Evolutionary conservation across 805 yeast genomes (phyloP), one percentile per base, ranked within the genome.

Genomic region (Myxozyma neglecta): DNA sequence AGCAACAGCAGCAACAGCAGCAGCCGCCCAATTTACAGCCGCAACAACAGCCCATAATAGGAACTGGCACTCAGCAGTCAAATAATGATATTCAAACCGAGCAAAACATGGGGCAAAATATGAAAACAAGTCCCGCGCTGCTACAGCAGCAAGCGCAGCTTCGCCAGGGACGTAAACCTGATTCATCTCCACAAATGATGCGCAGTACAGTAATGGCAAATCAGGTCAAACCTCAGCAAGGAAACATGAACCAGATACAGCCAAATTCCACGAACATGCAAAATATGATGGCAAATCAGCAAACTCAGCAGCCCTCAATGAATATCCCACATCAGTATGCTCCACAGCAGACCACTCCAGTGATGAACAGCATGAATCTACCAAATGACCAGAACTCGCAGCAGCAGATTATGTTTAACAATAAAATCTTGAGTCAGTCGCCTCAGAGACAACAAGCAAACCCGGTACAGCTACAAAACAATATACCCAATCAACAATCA

Each of bases 251-350:
- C 24, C 53, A 40, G 44, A 42, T 32, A 16, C 62, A 56, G 39
- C 62, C 50, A 24, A 52, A 53, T 10, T 43, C 51, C 24, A 46
- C 39, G 5, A 50, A 37, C 39, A 11, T 34, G 11, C 53, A 50
- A 37, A 39, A 16, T 37, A 34, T 55, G 57, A 56, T 32, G 29
- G 51, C 44, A 35, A 48, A 43, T 20, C 51, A 57, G 20, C 53
- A 47, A 34, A 48, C 36, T 43, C 53, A 40, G 42, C 60, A 51
- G 37, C 53, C 54, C 16, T 48, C 56, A 20, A 51, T 59, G 61
- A 56, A 55, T 16, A 60, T 63, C 2, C 59, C 61, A 6, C 64
- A 56, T 35, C 66, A 63, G 42, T 56, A 42, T 53, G 53, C 57
- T 6, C 49, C 53, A 24, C 55, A 53, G 47, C 56, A 46, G 36